Evolutionary conservation across 257 asterid species (phyloP), one percentile per base, ranked within the genome.

Genomic region (Pogostemon cablin): DNA sequence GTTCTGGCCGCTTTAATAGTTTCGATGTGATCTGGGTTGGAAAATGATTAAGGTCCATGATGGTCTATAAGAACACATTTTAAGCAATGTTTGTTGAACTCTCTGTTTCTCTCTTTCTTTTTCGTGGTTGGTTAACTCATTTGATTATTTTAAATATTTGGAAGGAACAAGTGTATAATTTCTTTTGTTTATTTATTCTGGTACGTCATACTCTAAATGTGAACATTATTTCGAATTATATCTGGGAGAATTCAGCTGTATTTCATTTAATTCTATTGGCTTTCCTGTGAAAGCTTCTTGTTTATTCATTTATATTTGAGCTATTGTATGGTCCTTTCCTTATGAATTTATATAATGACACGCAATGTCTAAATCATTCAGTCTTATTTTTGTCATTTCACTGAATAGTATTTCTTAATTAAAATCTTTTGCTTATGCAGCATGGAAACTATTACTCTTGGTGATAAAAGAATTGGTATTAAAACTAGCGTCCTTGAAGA

Each of bases 401-500:
- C 52, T 53, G 63, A 50, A 17, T 15, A 7, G 42, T 17, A 34
- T n/a, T 40, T 10, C 25, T 46, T 72, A 41, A 66, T 67, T 34
- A 63, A 39, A 77, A 39, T 68, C 65, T 66, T 75, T 7, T 20
- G 25, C 38, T 17, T 54, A 20, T 86, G 86, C 93, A 93, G 99
- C 80, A 93, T 93, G 96, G 98, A 95, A 73, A 95, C 93, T 78
- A 95, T 95, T 77, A 95, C 96, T 37, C 86, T 95, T 35, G 96
- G 99, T 72, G 99, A 91, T 79, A 95, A 91, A 82, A 89, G 98
- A 79, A 95, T 95, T 62, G 99, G 98, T 62, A 95, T 95, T 68
- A 91, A 95, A 77, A 95, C 98, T 32, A 95, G 96, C 61, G 96
- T 95, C 75, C 86, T 95, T 5, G 99, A 95, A 86, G 99, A 95